Percentiles rank a stretch among this genome's conserved stretches.
phyloP scores from a whole-genome alignment of 805 yeast species.

The Naumovozyma baii region DNA sequence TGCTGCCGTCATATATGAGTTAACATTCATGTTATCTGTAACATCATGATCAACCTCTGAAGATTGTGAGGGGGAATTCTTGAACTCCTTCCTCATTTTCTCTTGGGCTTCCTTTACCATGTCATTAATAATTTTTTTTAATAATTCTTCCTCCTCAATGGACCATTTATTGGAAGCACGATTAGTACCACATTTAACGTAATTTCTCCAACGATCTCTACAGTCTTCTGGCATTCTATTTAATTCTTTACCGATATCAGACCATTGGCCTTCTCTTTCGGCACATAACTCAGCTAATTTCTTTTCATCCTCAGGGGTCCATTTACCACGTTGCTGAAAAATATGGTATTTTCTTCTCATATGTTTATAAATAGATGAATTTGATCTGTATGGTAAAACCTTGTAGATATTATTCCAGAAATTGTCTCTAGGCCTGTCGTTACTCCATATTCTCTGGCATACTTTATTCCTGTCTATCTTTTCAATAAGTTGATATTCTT shows the following conservation, averaged over 20 bases:
- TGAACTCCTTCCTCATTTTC: neutral
- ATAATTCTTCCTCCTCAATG: conserved; percentile 50
- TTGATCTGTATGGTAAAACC: conserved; percentile 67
- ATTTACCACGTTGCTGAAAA: conserved; percentile 74
- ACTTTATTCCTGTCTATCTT: conserved; percentile 51
- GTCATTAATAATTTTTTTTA: conserved; percentile 41
- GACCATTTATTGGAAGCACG: conserved; percentile 70
- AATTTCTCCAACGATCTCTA: conserved; percentile 87
- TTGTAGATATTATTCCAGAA: conserved; percentile 73
- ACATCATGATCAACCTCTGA: conserved; percentile 9
- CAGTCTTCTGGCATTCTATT: conserved; percentile 94
- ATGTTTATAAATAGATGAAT: conserved; percentile 82
- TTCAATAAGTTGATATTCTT: conserved; percentile 50
- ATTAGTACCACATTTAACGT: conserved; percentile 72
- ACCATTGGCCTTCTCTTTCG: conserved; percentile 78
- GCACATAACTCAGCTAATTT: conserved; percentile 47
- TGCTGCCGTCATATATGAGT: no score
- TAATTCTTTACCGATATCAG: conserved; percentile 59
- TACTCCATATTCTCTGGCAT: conserved; percentile 77
- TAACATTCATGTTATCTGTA: no score
- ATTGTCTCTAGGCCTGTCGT: conserved; percentile 59
- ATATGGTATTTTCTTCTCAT: conserved; percentile 77
- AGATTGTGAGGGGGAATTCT: conserved; percentile 9
- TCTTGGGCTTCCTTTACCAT: conserved; percentile 28
- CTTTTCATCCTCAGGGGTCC: conserved; percentile 72